These are phyloP conservation scores for Colletotrichum paranaense DNA, from an alignment of 2,329 filamentous ascomycete genomes.

Conservation along the genomic window DNA sequence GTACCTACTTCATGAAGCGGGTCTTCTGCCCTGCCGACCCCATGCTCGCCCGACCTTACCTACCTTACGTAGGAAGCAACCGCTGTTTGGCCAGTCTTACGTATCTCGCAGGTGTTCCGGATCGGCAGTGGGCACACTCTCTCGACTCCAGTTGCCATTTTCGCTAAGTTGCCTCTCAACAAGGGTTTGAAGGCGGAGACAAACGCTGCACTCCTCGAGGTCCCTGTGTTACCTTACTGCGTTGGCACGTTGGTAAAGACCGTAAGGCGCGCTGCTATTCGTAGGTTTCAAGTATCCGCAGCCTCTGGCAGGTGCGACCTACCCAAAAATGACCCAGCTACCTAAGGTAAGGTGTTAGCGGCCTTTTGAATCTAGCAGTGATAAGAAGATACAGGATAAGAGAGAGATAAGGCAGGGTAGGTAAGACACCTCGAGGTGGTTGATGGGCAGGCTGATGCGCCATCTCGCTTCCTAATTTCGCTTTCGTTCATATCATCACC, in stretches of 20 bases:
- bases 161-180: neutral
- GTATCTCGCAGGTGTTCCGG: conserved; percentile 14
- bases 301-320: neutral
- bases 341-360: neutral
- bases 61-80: conserved; percentile 4
- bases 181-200: neutral
- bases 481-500: neutral
- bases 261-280: neutral
- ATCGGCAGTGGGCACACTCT: conserved; percentile 21
- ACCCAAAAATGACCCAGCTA: neutral
- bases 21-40: conserved; percentile 5
- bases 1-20: neutral
- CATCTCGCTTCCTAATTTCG: neutral
- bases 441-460: neutral
- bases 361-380: neutral
- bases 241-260: no score
- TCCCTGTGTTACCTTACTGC: neutral
- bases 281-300: neutral
- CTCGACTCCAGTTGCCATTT: conserved; percentile 20
- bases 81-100: neutral
- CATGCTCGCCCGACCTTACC: neutral
- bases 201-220: neutral
- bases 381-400: neutral
- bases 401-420: conserved; percentile 4
- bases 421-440: neutral